Conservation (phyloP, 2,329 filamentous ascomycete species). For the Kalaharituber pfeilii region DNA sequence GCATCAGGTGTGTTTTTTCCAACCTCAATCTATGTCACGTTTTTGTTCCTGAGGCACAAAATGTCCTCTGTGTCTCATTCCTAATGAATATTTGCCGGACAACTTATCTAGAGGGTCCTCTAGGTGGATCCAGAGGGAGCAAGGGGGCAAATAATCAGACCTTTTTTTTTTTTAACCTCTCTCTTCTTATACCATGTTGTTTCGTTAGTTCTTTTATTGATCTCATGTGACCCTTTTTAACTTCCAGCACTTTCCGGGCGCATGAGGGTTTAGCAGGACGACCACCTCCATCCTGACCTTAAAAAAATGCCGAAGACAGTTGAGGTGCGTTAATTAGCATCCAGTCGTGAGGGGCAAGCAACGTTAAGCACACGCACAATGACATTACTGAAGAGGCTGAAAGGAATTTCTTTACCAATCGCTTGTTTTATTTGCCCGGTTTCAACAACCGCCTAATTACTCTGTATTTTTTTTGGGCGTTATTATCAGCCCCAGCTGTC, state of each 20-base stretch:
- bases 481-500: constrained; percentile 8
- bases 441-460: not conserved
- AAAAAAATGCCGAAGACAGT: constrained; percentile 87
- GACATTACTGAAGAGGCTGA: too few relatives aligned
- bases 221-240: constrained; percentile 1
- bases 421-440: not conserved
- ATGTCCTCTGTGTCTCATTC: constrained; percentile 24
- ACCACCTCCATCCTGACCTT: constrained; percentile 89
- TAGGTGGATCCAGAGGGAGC: not conserved
- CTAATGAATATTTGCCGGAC: not conserved
- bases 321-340: constrained; percentile 53
- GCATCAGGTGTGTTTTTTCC: constrained; percentile 79
- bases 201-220: too few relatives aligned
- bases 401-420: too few relatives aligned
- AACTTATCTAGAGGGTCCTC: not conserved
- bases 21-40: too few relatives aligned
- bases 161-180: not conserved
- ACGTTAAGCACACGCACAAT: not conserved
- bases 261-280: constrained; percentile 57
- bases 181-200: not conserved
- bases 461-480: constrained; percentile 18
- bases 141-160: not conserved
- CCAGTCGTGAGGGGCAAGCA: not conserved
- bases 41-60: constrained; percentile 23
- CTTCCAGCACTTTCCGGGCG: not conserved